Conservation (phyloP, 2,329 filamentous ascomycete species). For the Aureobasidium zeae region DNA sequence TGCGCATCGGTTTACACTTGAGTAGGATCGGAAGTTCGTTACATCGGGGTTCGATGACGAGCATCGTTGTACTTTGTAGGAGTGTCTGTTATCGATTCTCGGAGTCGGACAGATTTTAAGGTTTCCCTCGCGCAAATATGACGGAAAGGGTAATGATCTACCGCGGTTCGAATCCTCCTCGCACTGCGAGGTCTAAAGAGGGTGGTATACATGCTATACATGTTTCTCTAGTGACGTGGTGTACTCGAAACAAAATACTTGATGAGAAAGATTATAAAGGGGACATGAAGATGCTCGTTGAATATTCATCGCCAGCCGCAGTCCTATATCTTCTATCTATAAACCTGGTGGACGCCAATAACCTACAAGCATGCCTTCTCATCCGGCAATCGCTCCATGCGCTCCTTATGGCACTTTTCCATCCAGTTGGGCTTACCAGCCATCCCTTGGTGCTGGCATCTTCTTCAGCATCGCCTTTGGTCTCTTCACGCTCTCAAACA, state of each 20-base stretch:
- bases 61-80: too few species aligned
- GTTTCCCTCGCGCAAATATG: background rate
- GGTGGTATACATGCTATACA: conserved; percentile 6
- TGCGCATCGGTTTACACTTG: too few species aligned
- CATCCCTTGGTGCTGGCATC: conserved; percentile 2
- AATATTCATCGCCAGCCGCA: background rate
- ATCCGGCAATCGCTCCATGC: conserved; percentile 1
- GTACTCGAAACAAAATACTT: too few species aligned
- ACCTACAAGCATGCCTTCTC: conserved; percentile 1
- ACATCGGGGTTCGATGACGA: too few species aligned
- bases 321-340: too few species aligned
- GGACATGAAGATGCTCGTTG: background rate
- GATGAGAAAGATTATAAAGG: background rate
- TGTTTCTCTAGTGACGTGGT: conserved; percentile 2
- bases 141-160: background rate
- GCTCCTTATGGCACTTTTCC: background rate
- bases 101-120: conserved; percentile 1
- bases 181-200: conserved; percentile 6
- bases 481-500: background rate
- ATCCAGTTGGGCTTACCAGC: conserved; percentile 7
- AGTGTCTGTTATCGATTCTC: too few species aligned
- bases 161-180: conserved; percentile 10
- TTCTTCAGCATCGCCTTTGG: conserved; percentile 8
- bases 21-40: too few species aligned
- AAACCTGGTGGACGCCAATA: too few species aligned